Evolutionary conservation across 2,329 filamentous ascomycete genomes (phyloP).

Genomic region (Hymenoscyphus infarciens): DNA sequence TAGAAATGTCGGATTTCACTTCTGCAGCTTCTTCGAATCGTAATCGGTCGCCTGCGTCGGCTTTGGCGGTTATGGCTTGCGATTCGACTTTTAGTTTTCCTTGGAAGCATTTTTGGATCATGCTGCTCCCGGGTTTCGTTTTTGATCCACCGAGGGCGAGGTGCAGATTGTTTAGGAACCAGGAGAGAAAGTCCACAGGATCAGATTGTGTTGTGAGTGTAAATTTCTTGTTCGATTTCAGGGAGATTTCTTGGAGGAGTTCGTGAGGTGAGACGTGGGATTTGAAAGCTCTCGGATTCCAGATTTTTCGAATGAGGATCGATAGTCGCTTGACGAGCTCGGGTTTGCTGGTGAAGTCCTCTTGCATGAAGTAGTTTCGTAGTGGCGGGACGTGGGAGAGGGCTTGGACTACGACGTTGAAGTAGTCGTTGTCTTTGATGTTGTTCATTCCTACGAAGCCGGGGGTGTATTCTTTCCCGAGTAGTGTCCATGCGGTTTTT

Average conservation of each 20-base stretch:
- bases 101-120: conserved; percentile 91
- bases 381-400: conserved; percentile 85
- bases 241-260: conserved; percentile 87
- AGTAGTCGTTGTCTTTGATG: conserved; percentile 98
- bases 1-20: conserved; percentile 71
- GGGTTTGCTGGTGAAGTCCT: conserved; percentile 68
- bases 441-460: conserved; percentile 99
- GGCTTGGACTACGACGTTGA: conserved; percentile 91
- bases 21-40: conserved; percentile 88
- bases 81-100: conserved; percentile 89
- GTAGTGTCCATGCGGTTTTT: conserved; percentile 69
- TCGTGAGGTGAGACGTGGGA: conserved; percentile 96
- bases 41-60: conserved; percentile 79
- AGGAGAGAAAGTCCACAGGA: conserved; percentile 92
- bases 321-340: conserved; percentile 87
- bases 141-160: conserved; percentile 86
- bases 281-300: conserved; percentile 96
- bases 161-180: conserved; percentile 96
- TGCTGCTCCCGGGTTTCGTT: conserved; percentile 77
- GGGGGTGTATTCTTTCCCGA: conserved; percentile 81
- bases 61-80: conserved; percentile 87
- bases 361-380: conserved; percentile 87
- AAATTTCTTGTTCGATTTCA: conserved; percentile 89
- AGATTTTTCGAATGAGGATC: conserved; percentile 91
- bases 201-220: conserved; percentile 88